These are phyloP conservation scores for Aspergillus carbonarius DNA, from an alignment of 2,329 filamentous ascomycete genomes.

Conservation along the genomic window DNA sequence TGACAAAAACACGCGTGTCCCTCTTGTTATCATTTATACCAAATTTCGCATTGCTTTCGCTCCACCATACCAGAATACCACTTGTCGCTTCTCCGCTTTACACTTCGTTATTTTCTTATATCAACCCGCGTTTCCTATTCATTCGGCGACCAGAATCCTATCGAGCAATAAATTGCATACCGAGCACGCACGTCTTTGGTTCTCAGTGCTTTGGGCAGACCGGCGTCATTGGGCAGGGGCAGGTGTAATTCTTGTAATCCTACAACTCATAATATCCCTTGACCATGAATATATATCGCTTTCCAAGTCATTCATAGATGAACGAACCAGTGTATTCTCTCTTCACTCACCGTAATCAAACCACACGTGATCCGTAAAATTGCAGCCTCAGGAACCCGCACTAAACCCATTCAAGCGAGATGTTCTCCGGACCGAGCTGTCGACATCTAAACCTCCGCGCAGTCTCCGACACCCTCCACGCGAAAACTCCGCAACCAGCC, in stretches of 20 bases:
- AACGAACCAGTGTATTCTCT: background rate
- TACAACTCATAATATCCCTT: slow-evolving; percentile 12
- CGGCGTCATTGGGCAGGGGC: slow-evolving; percentile 12
- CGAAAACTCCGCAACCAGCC: slow-evolving; percentile 10
- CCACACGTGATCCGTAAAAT: slow-evolving; percentile 9
- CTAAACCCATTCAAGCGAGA: slow-evolving; percentile 18
- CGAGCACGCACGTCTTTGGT: background rate
- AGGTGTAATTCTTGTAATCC: slow-evolving; percentile 23
- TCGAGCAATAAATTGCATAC: background rate
- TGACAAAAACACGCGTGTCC: slow-evolving; percentile 8
- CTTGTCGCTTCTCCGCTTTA: slow-evolving; percentile 1
- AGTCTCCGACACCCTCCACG: background rate
- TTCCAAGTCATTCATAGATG: background rate
- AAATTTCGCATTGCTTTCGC: slow-evolving; percentile 1
- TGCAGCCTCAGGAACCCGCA: slow-evolving; percentile 8
- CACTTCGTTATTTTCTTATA: slow-evolving; percentile 4
- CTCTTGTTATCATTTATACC: slow-evolving; percentile 3
- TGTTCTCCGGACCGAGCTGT: slow-evolving; percentile 15
- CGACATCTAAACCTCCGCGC: slow-evolving; percentile 11
- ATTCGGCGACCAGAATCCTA: background rate
- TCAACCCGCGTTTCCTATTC: background rate
- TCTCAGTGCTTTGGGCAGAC: slow-evolving; percentile 2
- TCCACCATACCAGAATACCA: slow-evolving; percentile 7
- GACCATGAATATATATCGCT: background rate
- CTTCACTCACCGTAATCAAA: background rate